Evolutionary conservation across 140 eudicot genomes (phyloP).

Genomic region (Ambrosia hybrid): DNA sequence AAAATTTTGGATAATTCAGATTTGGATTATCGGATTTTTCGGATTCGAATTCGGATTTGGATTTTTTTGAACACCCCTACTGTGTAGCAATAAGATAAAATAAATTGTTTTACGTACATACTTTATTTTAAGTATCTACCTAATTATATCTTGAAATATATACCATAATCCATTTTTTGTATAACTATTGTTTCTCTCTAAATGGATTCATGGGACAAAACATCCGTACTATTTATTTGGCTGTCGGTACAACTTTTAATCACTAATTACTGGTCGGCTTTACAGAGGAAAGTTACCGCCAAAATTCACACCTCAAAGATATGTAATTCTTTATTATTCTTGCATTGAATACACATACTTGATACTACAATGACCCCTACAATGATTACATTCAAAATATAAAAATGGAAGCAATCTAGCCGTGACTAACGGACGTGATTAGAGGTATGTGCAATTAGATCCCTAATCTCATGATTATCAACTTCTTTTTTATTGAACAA

Average conservation of each 20-base stretch:
- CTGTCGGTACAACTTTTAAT: conserved; percentile 11
- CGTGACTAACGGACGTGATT: conserved; percentile 31
- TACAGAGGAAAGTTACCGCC: conserved; percentile 22
- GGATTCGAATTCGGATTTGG: too few relatives aligned
- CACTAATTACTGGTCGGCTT: conserved; percentile 22
- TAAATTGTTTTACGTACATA: too few relatives aligned
- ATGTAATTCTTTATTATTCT: neutral
- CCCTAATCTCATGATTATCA: conserved; percentile 12
- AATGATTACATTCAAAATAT: conserved; percentile 3
- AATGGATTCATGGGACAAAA: conserved; percentile 17
- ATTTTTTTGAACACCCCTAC: too few relatives aligned
- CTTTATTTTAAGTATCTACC: too few relatives aligned
- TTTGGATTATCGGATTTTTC: too few relatives aligned
- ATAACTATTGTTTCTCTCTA: neutral
- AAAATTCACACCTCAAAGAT: conserved; percentile 1
- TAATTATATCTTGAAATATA: too few relatives aligned
- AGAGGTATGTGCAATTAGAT: conserved; percentile 15
- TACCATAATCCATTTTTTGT: neutral
- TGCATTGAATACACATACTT: neutral
- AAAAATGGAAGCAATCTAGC: neutral
- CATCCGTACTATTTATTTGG: conserved; percentile 25
- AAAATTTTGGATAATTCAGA: too few relatives aligned
- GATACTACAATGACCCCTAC: neutral
- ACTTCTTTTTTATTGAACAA: neutral
- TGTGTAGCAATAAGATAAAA: too few relatives aligned